Base-by-base conservation (phyloP, 2,329 filamentous ascomycete genomes). In the Ophiognomonia clavigignenti-juglandacearum region DNA sequence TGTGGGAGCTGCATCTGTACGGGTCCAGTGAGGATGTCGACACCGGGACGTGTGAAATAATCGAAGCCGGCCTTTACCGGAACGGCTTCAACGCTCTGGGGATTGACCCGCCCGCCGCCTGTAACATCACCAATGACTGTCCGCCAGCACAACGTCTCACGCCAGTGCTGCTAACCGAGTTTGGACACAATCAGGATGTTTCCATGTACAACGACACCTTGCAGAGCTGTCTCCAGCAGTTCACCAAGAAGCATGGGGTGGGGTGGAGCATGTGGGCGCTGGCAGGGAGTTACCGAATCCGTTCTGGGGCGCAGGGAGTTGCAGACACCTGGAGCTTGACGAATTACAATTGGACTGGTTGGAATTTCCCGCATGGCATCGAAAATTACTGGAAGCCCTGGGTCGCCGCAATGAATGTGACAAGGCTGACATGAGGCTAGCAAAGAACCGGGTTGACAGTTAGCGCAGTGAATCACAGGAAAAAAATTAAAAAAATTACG, bases 301-400 rank as follows among this genome's bases (percentile, higher is more conserved):
- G 72, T 13, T 65, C 62, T 6, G 72, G 72, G 20, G 64, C 60
- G 0, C 72, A 75, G 57, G 70, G 66, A 4, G 57, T 74, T 6
- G 56, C 59, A 5, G 72, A 76, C 56, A 71, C 68, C 0, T 76
- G 73, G 73, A 73, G 70, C 1, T 51, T 76, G 57, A 68, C 66
- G 32, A 75, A 66, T 47, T 64, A 63, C 13, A 64, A 74, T 44
- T 76, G 70, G 69, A 62, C 60, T 10, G 70, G 65, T 0, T 76
- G 73, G 73, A 66, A 65, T 24, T 70, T 67, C 39, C 62, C 65
- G 2, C 64, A 62, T 34, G 72, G 69, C 2, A 61, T 76, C 24
- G 69, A 76, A 52, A 57, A 65, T 42, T 71, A 69, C 54, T 75
- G 72, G 72, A 74, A 72, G 63, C 73, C 73, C 3, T 76, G 73